Percentiles rank a stretch among this genome's conserved stretches.
phyloP scores from a whole-genome alignment of 148 eudicot genomes.

The Diospyros kaki region DNA sequence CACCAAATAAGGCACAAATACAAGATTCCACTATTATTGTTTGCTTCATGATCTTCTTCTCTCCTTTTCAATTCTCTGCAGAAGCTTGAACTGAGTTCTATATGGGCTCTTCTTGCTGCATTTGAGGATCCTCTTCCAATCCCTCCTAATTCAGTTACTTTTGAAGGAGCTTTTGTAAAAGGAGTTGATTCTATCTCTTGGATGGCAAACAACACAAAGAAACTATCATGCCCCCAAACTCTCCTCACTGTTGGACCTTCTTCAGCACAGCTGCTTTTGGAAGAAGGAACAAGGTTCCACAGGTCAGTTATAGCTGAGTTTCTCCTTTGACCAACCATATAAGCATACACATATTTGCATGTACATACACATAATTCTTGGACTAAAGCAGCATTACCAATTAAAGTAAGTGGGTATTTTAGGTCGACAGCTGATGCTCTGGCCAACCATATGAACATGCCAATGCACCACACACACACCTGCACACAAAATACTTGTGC shows the following conservation, averaged over 20 bases:
- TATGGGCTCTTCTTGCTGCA: constrained; percentile 97
- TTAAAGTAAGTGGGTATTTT: too few species aligned
- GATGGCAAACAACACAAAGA: constrained; percentile 86
- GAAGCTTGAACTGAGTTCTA: constrained; percentile 81
- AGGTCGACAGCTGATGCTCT: too few species aligned
- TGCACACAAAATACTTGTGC: background rate
- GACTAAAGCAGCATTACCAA: too few species aligned
- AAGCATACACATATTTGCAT: background rate
- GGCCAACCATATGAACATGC: too few species aligned
- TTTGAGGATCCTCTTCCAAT: constrained; percentile 92
- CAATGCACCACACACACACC: too few species aligned
- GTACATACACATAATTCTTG: too few species aligned
- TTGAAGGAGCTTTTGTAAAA: constrained; percentile 93
- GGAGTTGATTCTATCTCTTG: constrained; percentile 88
- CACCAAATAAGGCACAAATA: background rate
- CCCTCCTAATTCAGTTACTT: constrained; percentile 31
- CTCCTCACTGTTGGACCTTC: constrained; percentile 89
- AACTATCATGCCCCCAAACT: constrained; percentile 37
- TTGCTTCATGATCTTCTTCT: background rate
- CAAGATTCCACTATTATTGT: background rate
- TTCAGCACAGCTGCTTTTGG: constrained; percentile 82
- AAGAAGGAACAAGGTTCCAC: constrained; percentile 89
- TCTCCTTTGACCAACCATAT: background rate
- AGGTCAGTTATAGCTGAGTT: constrained; percentile 41
- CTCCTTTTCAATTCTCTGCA: constrained; percentile 24